Base-by-base conservation (phyloP, 371 early-diverging fungal genomes). In the Mortierella sp. region DNA sequence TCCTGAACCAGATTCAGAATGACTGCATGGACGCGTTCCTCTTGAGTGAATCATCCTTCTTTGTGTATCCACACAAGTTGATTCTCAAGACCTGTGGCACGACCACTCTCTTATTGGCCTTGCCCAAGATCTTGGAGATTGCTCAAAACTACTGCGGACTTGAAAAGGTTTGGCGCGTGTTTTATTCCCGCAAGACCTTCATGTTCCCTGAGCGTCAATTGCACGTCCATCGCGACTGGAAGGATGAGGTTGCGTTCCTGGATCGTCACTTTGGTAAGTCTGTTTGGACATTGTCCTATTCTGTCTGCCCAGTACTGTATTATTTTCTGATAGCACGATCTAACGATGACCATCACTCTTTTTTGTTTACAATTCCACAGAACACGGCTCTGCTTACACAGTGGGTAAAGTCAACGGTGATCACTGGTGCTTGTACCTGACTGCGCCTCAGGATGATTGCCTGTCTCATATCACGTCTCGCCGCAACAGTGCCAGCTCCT, bases 71-170 rank as follows among this genome's bases (percentile, higher is more conserved):
- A 23, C 93, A 96, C 87, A 94, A 94, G 65, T 70, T 98, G 45
- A 94, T 98, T 56, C 83, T 98, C 64, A 98, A 98, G 83, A 98
- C 98, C 6, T 98, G 98, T 82, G 98, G 98, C 28, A 96, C 97
- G 5, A 97, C 98, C 21, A 97, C 96, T 0, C 83, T 96, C 34
- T 82, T 98, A 69, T 83, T 91, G 63, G 93, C 96, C 26, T 71
- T 98, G 45, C 91, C 94, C 45, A 85, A 89, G 47, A 88, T 98
- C 42, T 78, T 97, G 45, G 89, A 92, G 57, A 90, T 95, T 71
- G 97, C 95, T n/a, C 79, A 83, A 42, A 81, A 84, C 48, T 85
- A 83, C 64, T 89, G 89, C 67, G 89, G 89, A 16, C 84, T 91
- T 43, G 83, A 88, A 70, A 88, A 90, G 64, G 84, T 94, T 38